Conservation (phyloP, 2,329 filamentous ascomycete genomes). For the Cladorrhinum sp. region DNA sequence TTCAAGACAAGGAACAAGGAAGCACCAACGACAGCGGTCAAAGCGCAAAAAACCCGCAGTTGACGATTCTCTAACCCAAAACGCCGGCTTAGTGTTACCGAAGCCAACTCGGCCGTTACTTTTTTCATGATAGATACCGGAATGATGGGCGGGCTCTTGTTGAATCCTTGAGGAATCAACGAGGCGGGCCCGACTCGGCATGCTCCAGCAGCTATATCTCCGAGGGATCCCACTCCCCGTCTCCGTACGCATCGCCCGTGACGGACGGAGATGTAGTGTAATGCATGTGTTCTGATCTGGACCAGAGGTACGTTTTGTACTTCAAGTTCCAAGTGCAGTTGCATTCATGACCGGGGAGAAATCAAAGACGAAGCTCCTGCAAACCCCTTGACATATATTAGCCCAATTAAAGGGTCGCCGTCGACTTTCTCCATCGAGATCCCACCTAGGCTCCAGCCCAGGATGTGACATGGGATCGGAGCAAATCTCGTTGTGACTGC, state of each 20-base stretch:
- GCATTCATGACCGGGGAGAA: not conserved
- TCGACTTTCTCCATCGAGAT: constrained; percentile 1
- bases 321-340: not conserved
- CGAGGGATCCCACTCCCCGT: constrained; percentile 1
- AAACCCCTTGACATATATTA: constrained; percentile 25
- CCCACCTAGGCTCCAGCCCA: constrained; percentile 11
- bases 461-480: constrained; percentile 25
- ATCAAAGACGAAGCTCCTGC: not conserved
- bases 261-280: not conserved
- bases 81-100: constrained; percentile 2
- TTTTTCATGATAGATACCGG: not conserved
- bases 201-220: constrained; percentile 11
- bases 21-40: not conserved
- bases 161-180: not conserved
- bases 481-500: constrained; percentile 17
- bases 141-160: not conserved
- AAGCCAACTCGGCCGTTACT: constrained; percentile 10
- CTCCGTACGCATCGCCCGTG: not conserved
- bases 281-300: not conserved
- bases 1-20: not conserved
- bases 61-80: not conserved
- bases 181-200: constrained; percentile 11
- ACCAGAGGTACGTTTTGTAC: too few species aligned
- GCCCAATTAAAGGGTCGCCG: constrained; percentile 25
- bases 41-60: not conserved